Evolutionary conservation across 225 moss, liverwort and hornwort genomes (phyloP).

Genomic region (Bryoerythrophyllum caledonicum): DNA sequence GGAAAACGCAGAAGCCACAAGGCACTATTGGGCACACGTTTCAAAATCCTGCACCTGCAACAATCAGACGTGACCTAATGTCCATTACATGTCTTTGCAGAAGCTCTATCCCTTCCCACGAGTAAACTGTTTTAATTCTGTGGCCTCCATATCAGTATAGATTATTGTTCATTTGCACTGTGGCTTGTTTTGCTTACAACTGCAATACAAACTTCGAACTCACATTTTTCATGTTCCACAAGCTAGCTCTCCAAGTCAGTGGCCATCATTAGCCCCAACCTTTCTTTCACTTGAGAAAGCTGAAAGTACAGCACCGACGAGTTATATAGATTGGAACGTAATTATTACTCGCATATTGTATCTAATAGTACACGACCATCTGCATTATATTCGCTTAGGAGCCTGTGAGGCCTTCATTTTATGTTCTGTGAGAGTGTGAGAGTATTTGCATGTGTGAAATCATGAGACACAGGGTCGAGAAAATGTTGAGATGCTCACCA

Average conservation of each 20-base stretch:
- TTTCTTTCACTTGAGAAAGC: constrained; percentile 36
- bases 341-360: not conserved
- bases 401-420: not conserved
- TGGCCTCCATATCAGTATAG: not conserved
- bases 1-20: constrained; percentile 97
- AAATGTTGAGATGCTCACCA: constrained; percentile 59
- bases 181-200: constrained; percentile 15
- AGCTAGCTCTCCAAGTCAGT: constrained; percentile 19
- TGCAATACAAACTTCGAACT: constrained; percentile 21
- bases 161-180: constrained; percentile 7
- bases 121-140: not conserved
- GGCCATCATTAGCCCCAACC: constrained; percentile 28
- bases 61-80: constrained; percentile 14
- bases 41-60: constrained; percentile 92
- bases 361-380: not conserved
- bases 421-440: not conserved
- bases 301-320: constrained; percentile 28
- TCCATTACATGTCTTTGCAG: constrained; percentile 9
- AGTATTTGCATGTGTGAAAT: not conserved
- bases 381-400: not conserved
- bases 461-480: constrained; percentile 1
- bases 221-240: constrained; percentile 43
- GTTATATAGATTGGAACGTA: constrained; percentile 18
- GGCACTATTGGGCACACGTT: constrained; percentile 92
- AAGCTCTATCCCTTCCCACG: no score